These are phyloP conservation scores for Trypethelium eluteriae DNA, from an alignment of 495 filamentous ascomycete species.

Conservation along the genomic window DNA sequence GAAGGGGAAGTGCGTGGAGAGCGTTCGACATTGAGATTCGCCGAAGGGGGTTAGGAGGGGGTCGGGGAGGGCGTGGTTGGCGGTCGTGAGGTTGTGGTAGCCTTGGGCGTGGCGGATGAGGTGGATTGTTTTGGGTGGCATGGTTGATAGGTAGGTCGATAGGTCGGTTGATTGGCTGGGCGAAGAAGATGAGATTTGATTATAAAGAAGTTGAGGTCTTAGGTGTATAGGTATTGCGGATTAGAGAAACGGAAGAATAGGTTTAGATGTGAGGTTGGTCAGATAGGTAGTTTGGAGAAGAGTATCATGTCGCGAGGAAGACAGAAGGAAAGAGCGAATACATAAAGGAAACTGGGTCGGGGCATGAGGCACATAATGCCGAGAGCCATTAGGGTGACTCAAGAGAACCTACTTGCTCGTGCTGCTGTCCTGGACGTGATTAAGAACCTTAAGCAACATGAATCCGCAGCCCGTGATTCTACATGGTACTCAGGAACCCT, in stretches of 20 bases:
- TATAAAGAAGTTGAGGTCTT: not conserved
- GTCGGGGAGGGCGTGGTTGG: conserved; percentile 66
- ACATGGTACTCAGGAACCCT: too few species aligned
- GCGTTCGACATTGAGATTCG: conserved; percentile 61
- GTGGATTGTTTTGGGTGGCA: conserved; percentile 24
- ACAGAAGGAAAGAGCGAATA: not conserved
- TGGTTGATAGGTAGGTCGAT: not conserved
- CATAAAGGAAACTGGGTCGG: not conserved
- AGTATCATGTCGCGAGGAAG: not conserved
- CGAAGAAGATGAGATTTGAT: not conserved
- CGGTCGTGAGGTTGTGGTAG: conserved; percentile 69
- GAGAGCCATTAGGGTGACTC: not conserved
- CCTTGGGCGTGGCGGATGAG: conserved; percentile 51
- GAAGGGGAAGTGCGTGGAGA: conserved; percentile 56
- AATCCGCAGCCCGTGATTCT: too few species aligned
- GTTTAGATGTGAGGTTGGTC: not conserved
- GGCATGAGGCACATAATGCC: not conserved
- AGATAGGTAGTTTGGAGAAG: not conserved
- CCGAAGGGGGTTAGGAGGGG: conserved; percentile 72
- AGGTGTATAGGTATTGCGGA: not conserved
- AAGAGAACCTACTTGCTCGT: too few species aligned
- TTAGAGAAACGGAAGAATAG: not conserved
- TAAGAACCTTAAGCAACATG: too few species aligned
- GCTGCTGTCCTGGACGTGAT: too few species aligned
- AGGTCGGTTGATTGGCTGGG: not conserved